Base-by-base conservation (phyloP, 2,329 filamentous ascomycete species). In the Penicillium expansum region DNA sequence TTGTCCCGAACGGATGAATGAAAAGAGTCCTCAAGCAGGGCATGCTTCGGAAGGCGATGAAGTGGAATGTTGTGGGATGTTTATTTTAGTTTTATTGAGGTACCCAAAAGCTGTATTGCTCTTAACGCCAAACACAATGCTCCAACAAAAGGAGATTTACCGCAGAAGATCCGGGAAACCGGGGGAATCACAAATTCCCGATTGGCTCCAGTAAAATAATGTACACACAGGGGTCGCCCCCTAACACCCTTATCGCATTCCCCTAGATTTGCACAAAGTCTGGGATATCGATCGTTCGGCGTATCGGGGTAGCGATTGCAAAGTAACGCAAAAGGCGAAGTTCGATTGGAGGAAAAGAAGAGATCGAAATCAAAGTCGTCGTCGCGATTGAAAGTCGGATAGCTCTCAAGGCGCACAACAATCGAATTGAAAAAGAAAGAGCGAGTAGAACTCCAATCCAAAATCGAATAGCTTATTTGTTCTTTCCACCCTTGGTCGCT, bases 401-500 rank as follows among this genome's bases (percentile, higher is more conserved):
- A 24, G 33, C 18, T 30, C 42, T 30, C 27, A 44, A 30, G 27
- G 24, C 11, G 27, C 47, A 29, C 11, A 27, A 49, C 22, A 11
- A 48, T 13, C 22, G 13, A 30, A 29, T 16, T 22, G 43, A 2
- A 32, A 3, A 32, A 47, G 5, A 24, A 24, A n/a, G 24, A 7
- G 13, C 18, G 22, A 51, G 13, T 11, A 9, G 32, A 33, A n/a
- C 7, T 5, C 43, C 16, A 24, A 48, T 41, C 47, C 11, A n/a
- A 39, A 39, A 33, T 14, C 33, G 18, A 45, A 48, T 16, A 22
- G 48, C 55, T 69, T 68, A 77, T 68, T 73, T 74, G 44, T 67
- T 66, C 77, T 83, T 86, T 55, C 83, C 82, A 74, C 88, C 88
- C 73, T 91, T 89, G 74, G 96, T 97, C 72, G 90, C 86, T 75